Percentiles rank a stretch among this genome's conserved stretches.
These are phyloP conservation scores for Oryza glaberrima DNA, from an alignment of 176 grass and related monocot genomes.

Conservation along the genomic window DNA sequence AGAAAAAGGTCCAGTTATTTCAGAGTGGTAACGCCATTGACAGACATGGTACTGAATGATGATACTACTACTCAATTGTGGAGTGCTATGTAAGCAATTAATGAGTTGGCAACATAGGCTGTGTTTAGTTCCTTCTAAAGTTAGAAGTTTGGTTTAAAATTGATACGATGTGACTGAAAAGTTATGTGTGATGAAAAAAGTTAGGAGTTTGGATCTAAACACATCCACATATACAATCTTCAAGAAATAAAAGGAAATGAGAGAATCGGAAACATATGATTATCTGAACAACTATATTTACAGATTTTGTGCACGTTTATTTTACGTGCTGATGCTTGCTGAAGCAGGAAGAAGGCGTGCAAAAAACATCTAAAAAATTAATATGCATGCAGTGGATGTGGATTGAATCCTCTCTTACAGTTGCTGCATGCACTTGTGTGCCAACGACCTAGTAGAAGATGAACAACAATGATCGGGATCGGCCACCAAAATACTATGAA, in stretches of 20 bases:
- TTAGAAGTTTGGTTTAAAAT: too few species aligned
- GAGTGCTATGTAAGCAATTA: background rate
- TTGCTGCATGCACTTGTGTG: background rate
- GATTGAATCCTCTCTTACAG: background rate
- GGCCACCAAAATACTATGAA: background rate
- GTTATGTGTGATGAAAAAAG: too few species aligned
- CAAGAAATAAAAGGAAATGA: background rate
- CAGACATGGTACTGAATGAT: background rate
- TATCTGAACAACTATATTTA: background rate
- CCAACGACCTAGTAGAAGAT: slow-evolving; percentile 11
- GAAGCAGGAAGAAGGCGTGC: background rate
- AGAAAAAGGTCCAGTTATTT: background rate
- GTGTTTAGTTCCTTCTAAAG: too few species aligned
- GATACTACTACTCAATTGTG: background rate
- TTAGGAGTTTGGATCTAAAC: too few species aligned
- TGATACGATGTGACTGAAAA: too few species aligned
- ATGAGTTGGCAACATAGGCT: too few species aligned
- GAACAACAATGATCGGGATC: background rate
- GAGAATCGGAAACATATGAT: background rate
- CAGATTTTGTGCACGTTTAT: background rate
- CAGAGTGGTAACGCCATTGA: slow-evolving; percentile 9
- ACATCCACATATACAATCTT: background rate
- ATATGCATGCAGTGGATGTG: background rate
- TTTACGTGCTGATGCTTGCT: background rate
- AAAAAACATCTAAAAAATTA: background rate